phyloP scores from a whole-genome alignment of 495 filamentous ascomycete species.

The Xylaria scruposa region DNA sequence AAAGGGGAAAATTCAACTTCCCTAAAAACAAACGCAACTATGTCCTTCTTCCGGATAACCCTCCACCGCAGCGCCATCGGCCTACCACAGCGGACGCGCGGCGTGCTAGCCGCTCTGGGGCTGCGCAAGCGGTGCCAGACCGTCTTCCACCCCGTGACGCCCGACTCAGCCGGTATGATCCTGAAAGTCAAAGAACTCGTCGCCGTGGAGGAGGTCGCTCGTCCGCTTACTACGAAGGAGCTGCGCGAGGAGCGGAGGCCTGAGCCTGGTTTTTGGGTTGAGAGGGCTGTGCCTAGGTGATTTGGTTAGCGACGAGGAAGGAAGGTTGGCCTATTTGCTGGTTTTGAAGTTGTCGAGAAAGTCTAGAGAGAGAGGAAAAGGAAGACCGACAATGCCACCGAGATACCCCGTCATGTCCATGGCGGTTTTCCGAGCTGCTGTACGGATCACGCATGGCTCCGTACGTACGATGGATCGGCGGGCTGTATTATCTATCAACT shows the following conservation, averaged over 20 bases:
- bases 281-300: slow-evolving; percentile 60
- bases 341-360: not conserved
- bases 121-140: slow-evolving; percentile 85
- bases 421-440: not conserved
- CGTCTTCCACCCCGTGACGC: slow-evolving; percentile 89
- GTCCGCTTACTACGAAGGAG: slow-evolving; percentile 71
- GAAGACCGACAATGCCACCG: not conserved
- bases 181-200: slow-evolving; percentile 98
- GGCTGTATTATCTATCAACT: slow-evolving; percentile 11
- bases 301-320: too few species aligned
- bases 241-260: slow-evolving; percentile 76
- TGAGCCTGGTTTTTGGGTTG: slow-evolving; percentile 84
- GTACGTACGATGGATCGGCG: not conserved
- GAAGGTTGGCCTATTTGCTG: too few species aligned
- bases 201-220: slow-evolving; percentile 80
- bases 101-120: slow-evolving; percentile 87
- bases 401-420: not conserved
- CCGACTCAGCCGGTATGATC: slow-evolving; percentile 89
- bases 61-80: slow-evolving; percentile 93
- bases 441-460: not conserved
- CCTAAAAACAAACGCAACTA: slow-evolving; percentile 45
- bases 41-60: slow-evolving; percentile 95
- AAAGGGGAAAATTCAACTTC: not conserved
- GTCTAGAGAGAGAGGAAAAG: not conserved
- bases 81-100: slow-evolving; percentile 79